Evolutionary conservation across 495 filamentous ascomycete species (phyloP).

Genomic region (Penicillium coprophilum): DNA sequence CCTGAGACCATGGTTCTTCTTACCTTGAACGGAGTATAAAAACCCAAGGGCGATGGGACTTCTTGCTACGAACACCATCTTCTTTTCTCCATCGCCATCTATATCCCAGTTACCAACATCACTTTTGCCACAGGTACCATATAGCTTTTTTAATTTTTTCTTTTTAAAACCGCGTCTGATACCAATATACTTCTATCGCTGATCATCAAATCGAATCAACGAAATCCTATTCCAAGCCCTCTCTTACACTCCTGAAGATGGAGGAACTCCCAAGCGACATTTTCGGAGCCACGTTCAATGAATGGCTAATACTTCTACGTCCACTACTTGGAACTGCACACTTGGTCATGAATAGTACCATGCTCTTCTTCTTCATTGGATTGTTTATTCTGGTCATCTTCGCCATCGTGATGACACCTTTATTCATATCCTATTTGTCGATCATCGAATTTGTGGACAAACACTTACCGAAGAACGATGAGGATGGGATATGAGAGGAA

Average conservation of each 20-base stretch:
- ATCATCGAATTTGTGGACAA: not conserved
- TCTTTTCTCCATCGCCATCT: not conserved
- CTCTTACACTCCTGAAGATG: not conserved
- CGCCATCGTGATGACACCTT: not conserved
- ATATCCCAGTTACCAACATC: not conserved
- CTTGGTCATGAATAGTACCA: not conserved
- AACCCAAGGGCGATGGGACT: not conserved
- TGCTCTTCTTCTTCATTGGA: not conserved
- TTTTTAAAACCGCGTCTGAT: no score
- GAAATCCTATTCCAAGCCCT: not conserved
- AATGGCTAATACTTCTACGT: not conserved
- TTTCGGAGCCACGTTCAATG: not conserved
- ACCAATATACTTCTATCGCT: not conserved
- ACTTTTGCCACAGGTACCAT: no score
- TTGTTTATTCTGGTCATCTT: not conserved
- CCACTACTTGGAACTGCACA: fast-evolving
- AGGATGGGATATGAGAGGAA: not conserved
- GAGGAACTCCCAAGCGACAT: not conserved
- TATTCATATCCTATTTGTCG: not conserved
- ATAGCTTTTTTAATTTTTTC: no score
- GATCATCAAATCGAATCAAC: not conserved
- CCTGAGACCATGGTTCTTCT: not conserved
- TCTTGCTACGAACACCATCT: not conserved
- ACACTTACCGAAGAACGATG: not conserved
- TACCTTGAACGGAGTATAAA: not conserved